Conservation (phyloP, 192 early-diverging fungal species). For the Entomortierella parvispora region DNA sequence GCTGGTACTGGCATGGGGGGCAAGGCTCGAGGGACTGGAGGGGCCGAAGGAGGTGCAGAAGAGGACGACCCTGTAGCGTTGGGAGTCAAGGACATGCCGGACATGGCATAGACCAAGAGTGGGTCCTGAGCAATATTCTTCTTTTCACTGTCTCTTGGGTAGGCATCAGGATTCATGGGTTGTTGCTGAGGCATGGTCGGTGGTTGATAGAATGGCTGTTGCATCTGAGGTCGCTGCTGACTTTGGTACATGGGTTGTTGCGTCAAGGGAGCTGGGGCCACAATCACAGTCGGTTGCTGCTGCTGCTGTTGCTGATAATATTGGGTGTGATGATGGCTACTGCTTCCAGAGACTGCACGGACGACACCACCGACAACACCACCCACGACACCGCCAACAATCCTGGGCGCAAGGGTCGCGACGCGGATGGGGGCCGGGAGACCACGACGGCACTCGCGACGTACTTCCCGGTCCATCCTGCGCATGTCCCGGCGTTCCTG, state of each 20-base stretch:
- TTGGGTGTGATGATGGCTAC: neutral
- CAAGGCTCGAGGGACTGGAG: neutral
- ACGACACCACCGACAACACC: neutral
- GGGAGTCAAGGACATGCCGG: conserved; percentile 6
- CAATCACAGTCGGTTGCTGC: neutral
- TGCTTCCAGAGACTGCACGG: too few relatives aligned
- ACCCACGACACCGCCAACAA: neutral
- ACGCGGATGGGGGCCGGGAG: neutral
- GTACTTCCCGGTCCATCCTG: too few relatives aligned
- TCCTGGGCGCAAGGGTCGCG: neutral
- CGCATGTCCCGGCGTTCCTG: neutral
- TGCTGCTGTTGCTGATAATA: neutral
- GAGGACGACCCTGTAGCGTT: neutral
- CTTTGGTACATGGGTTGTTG: neutral
- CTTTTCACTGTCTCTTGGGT: too few relatives aligned
- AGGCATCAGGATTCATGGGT: too few relatives aligned
- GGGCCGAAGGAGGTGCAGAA: neutral
- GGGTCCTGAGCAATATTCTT: conserved; percentile 28
- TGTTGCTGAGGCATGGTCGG: too few relatives aligned
- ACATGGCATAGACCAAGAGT: conserved; percentile 11
- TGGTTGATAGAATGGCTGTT: too few relatives aligned
- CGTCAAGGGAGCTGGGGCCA: neutral
- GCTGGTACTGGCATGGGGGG: neutral
- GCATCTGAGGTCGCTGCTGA: neutral
- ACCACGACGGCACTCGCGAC: too few relatives aligned